Conservation (phyloP, 805 yeast genomes). For the Wickerhamomyces canadensis region DNA sequence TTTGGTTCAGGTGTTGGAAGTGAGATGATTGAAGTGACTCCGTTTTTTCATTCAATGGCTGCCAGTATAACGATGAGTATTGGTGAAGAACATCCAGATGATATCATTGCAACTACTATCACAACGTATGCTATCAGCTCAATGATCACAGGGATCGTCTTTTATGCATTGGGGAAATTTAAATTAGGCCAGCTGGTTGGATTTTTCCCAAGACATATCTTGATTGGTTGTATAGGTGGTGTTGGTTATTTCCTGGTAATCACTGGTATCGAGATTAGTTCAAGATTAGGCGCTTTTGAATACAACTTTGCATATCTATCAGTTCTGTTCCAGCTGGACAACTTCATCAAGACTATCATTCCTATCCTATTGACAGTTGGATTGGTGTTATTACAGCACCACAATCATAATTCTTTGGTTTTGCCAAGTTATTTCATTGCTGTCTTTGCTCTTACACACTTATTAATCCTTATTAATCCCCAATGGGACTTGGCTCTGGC, state of each 20-base stretch:
- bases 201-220: constrained; percentile 91
- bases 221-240: constrained; percentile 97
- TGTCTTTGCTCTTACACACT: constrained; percentile 67
- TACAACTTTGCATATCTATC: constrained; percentile 55
- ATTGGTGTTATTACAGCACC: constrained; percentile 58
- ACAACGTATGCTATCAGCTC: constrained; percentile 81
- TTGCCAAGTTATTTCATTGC: constrained; percentile 77
- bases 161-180: constrained; percentile 70
- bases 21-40: constrained; percentile 99
- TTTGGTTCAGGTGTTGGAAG: constrained; percentile 92
- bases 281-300: constrained; percentile 66
- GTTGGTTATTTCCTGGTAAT: constrained; percentile 89
- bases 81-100: constrained; percentile 43
- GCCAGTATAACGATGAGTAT: constrained; percentile 53
- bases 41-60: constrained; percentile 96
- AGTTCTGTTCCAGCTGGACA: constrained; percentile 36
- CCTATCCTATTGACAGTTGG: constrained; percentile 62
- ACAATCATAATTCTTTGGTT: constrained; percentile 59
- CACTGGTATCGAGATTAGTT: constrained; percentile 90
- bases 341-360: constrained; percentile 59
- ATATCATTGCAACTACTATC: constrained; percentile 77
- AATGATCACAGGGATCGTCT: constrained; percentile 79
- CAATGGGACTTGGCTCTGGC: constrained; percentile 54
- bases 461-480: constrained; percentile 60
- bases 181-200: constrained; percentile 83